Evolutionary conservation across 306 rosid genomes (phyloP).

Genomic region (Calophaca sinica): DNA sequence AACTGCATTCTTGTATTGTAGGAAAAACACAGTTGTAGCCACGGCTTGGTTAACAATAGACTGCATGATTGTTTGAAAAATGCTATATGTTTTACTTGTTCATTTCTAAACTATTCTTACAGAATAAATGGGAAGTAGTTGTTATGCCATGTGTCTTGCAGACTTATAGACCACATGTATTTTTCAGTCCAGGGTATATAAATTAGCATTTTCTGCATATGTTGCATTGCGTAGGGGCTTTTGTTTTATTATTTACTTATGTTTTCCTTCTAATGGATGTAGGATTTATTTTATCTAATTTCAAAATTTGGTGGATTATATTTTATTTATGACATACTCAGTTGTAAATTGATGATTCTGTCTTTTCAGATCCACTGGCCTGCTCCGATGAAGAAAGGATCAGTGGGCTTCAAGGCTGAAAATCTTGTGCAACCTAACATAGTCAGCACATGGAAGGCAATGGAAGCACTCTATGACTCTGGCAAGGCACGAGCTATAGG

Average conservation of each 20-base stretch:
- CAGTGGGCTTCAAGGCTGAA: constrained; percentile 57
- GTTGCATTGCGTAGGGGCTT: too few species aligned
- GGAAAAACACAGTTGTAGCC: neutral
- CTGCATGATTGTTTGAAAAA: constrained; percentile 22
- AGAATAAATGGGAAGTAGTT: constrained; percentile 1
- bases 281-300: constrained; percentile 18
- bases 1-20: neutral
- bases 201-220: too few species aligned
- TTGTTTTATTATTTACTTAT: too few species aligned
- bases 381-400: constrained; percentile 62
- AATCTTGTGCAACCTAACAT: constrained; percentile 57
- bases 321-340: constrained; percentile 28
- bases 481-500: constrained; percentile 80
- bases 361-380: constrained; percentile 84
- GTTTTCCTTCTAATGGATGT: neutral
- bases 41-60: neutral
- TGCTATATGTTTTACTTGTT: neutral
- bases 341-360: constrained; percentile 34
- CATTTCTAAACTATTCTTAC: constrained; percentile 22
- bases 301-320: neutral
- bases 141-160: constrained; percentile 5
- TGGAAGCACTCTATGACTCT: constrained; percentile 78
- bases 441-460: constrained; percentile 73
- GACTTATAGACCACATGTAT: neutral
- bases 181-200: neutral